Percentiles rank a stretch among this genome's conserved stretches.
Conservation (phyloP, 2,329 filamentous ascomycete species). For the Claviceps maximensis region DNA sequence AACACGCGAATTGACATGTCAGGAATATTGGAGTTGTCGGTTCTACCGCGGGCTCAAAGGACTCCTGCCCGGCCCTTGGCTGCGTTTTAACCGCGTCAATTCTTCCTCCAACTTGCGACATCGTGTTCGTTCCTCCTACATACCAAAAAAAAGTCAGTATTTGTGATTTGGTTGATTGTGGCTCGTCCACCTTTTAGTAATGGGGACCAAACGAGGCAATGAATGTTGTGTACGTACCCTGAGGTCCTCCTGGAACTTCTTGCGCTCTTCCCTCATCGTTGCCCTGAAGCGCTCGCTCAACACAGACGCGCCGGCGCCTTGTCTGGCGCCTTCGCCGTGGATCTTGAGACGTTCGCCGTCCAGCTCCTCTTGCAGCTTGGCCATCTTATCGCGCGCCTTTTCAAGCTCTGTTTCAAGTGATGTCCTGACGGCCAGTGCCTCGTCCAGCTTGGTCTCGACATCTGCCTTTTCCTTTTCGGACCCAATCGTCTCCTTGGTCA, state of each 20-base stretch:
- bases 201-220: background rate
- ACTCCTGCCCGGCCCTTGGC: constrained; percentile 28
- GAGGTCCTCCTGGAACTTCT: constrained; percentile 42
- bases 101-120: constrained; percentile 39
- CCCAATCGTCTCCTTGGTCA: constrained; percentile 37
- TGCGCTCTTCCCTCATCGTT: constrained; percentile 43
- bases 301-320: constrained; percentile 34
- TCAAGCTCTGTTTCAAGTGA: constrained; percentile 30
- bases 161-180: too few relatives aligned
- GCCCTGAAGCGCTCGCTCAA: constrained; percentile 43
- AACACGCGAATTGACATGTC: background rate
- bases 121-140: constrained; percentile 38
- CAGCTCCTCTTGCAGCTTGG: constrained; percentile 36
- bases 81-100: constrained; percentile 29
- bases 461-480: constrained; percentile 36
- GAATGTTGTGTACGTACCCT: constrained; percentile 24
- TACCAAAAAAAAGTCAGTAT: constrained; percentile 11
- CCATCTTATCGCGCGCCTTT: constrained; percentile 22
- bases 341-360: constrained; percentile 36
- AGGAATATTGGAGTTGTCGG: background rate
- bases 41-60: constrained; percentile 26
- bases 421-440: constrained; percentile 18
- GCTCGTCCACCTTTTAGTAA: background rate
- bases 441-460: constrained; percentile 26
- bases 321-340: constrained; percentile 18